Evolutionary conservation across 2,329 filamentous ascomycete species (phyloP).

Genomic region (Aureobasidium sp.): DNA sequence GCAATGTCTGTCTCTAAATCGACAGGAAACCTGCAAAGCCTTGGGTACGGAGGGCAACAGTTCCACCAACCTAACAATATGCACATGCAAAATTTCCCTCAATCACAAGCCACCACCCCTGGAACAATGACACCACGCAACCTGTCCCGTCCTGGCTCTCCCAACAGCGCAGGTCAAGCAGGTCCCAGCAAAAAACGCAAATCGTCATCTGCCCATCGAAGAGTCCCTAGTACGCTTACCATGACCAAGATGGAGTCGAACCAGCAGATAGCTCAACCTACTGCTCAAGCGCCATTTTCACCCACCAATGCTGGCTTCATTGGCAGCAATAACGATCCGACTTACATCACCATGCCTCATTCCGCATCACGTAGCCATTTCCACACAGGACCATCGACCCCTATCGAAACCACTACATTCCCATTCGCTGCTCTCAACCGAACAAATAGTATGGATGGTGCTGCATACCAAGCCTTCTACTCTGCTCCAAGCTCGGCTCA

Average conservation of each 20-base stretch:
- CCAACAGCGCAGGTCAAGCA: conserved; percentile 44
- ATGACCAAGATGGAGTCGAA: conserved; percentile 74
- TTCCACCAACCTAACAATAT: conserved; percentile 30
- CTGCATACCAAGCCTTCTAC: conserved; percentile 52
- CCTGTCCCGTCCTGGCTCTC: conserved; percentile 68
- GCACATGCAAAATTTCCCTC: conserved; percentile 27
- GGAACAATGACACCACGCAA: conserved; percentile 51
- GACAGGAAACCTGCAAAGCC: conserved; percentile 54
- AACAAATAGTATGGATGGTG: conserved; percentile 47
- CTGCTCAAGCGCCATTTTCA: conserved; percentile 33
- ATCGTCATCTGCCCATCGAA: conserved; percentile 37
- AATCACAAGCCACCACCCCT: conserved; percentile 32
- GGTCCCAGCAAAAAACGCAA: conserved; percentile 79
- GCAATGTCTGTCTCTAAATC: conserved; percentile 54
- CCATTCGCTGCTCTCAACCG: conserved; percentile 18
- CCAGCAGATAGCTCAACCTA: conserved; percentile 24
- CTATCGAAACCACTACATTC: conserved; percentile 56
- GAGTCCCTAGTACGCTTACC: conserved; percentile 64
- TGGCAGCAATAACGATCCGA: conserved; percentile 9
- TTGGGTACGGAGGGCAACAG: conserved; percentile 33
- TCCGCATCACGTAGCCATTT: conserved; percentile 34
- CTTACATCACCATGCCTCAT: conserved; percentile 18
- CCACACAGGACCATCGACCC: conserved; percentile 57
- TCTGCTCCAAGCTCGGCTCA: conserved; percentile 67
- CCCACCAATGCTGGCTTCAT: conserved; percentile 33